Conservation (phyloP, 2,329 filamentous ascomycete species). For the Xylariales sp. region DNA sequence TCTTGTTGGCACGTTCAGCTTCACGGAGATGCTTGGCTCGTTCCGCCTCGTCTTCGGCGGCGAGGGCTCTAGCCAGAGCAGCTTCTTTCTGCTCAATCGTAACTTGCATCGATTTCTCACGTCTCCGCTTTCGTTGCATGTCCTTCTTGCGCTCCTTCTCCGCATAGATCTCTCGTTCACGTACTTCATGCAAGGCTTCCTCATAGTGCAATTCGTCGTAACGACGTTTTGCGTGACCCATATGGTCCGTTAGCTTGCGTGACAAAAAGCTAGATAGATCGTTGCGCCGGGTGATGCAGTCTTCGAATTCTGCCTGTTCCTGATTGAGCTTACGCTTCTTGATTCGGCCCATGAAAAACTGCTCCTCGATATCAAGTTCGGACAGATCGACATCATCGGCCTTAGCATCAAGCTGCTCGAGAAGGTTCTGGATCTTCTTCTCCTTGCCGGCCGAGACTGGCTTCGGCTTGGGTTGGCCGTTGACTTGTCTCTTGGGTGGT, state of each 20-base stretch:
- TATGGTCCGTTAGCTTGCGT: slow-evolving; percentile 74
- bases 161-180: slow-evolving; percentile 87
- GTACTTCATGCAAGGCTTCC: slow-evolving; percentile 85
- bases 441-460: slow-evolving; percentile 68
- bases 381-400: slow-evolving; percentile 56
- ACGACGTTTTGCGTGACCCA: slow-evolving; percentile 76
- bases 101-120: slow-evolving; percentile 95
- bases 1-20: slow-evolving; percentile 90
- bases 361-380: slow-evolving; percentile 58
- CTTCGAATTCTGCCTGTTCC: slow-evolving; percentile 69
- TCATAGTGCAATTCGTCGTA: slow-evolving; percentile 83
- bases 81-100: slow-evolving; percentile 91
- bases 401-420: slow-evolving; percentile 60
- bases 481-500: slow-evolving; percentile 68
- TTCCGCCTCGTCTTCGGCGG: slow-evolving; percentile 84
- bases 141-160: slow-evolving; percentile 99
- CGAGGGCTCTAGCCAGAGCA: slow-evolving; percentile 80
- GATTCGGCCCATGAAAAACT: slow-evolving; percentile 64
- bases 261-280: slow-evolving; percentile 70
- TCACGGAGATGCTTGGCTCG: slow-evolving; percentile 83
- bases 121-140: slow-evolving; percentile 96
- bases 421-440: slow-evolving; percentile 74
- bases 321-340: slow-evolving; percentile 78
- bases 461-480: slow-evolving; percentile 66
- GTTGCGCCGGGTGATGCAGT: slow-evolving; percentile 70